These are phyloP conservation scores for Rhizomucor miehei DNA, from an alignment of 371 early-diverging fungal genomes.

Conservation along the genomic window DNA sequence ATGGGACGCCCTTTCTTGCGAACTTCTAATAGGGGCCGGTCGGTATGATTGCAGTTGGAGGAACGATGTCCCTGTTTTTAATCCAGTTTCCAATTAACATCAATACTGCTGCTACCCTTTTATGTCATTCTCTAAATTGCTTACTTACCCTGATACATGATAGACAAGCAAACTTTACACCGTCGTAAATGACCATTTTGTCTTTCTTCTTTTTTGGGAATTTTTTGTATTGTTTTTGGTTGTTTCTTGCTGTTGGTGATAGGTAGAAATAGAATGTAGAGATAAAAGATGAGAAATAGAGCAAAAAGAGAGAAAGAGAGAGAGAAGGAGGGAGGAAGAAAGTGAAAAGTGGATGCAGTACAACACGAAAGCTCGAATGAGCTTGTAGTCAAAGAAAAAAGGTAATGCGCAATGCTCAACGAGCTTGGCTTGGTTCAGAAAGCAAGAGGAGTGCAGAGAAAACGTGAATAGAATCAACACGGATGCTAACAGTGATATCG, in stretches of 20 bases:
- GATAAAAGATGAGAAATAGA: background rate
- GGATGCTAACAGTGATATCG: constrained; percentile 10
- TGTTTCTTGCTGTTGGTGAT: background rate
- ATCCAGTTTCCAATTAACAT: constrained; percentile 1
- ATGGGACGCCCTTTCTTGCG: constrained; percentile 27
- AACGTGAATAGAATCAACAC: constrained; percentile 8
- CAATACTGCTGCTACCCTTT: constrained; percentile 2
- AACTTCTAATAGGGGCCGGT: constrained; percentile 18
- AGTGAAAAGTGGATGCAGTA: background rate
- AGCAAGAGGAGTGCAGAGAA: constrained; percentile 3
- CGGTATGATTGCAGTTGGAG: constrained; percentile 21
- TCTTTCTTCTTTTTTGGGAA: background rate
- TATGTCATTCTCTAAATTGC: background rate
- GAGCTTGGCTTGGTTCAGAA: constrained; percentile 10
- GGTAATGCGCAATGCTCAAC: constrained; percentile 7
- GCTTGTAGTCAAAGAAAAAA: background rate
- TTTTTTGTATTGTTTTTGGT: too few species aligned
- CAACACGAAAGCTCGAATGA: constrained; percentile 5
- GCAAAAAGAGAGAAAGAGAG: background rate
- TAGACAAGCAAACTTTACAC: constrained; percentile 26
- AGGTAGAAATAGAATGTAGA: constrained; percentile 1
- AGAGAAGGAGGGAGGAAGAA: constrained; percentile 1
- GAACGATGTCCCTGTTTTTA: constrained; percentile 18
- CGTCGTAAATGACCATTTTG: constrained; percentile 21
- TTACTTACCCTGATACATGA: constrained; percentile 27